phyloP scores from a whole-genome alignment of 2,329 filamentous ascomycete genomes.

The Purpureocillium takamizusanense region DNA sequence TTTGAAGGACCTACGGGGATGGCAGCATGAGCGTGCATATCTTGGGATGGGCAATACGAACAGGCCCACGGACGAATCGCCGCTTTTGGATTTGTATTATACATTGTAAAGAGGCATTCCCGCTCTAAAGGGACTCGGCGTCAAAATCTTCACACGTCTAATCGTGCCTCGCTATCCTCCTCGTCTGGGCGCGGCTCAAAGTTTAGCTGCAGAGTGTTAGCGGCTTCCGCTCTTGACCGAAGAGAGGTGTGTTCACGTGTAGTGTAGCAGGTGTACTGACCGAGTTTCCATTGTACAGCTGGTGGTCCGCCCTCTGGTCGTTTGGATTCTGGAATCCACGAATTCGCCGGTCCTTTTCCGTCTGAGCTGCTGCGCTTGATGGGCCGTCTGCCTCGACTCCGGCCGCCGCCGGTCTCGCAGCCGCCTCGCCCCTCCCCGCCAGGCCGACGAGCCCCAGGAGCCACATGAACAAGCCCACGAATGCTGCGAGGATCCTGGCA shows the following conservation, averaged over 20 bases:
- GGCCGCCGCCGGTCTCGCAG: background rate
- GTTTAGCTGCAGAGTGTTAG: conserved; percentile 41
- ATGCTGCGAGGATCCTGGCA: conserved; percentile 17
- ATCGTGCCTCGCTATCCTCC: conserved; percentile 29
- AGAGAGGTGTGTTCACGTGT: no score
- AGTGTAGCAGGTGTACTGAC: conserved; percentile 38
- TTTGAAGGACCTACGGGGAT: background rate
- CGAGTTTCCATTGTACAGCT: conserved; percentile 89
- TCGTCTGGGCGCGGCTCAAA: conserved; percentile 59
- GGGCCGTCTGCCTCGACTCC: background rate
- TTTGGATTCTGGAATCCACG: conserved; percentile 34
- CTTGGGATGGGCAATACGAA: background rate
- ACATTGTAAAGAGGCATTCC: conserved; percentile 16
- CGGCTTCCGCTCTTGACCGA: no score
- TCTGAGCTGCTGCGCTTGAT: conserved; percentile 6
- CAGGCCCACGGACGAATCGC: background rate
- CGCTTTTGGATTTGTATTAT: conserved; percentile 16
- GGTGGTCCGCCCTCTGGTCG: conserved; percentile 47
- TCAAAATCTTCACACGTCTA: conserved; percentile 1
- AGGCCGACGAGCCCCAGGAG: conserved; percentile 23
- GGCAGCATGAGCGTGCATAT: conserved; percentile 1
- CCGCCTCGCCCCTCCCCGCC: conserved; percentile 7
- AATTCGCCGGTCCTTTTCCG: conserved; percentile 13
- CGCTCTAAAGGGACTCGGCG: conserved; percentile 11
- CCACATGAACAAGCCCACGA: conserved; percentile 25